Evolutionary conservation across 179 eudicot genomes (phyloP).

Genomic region (Silene coronaria): DNA sequence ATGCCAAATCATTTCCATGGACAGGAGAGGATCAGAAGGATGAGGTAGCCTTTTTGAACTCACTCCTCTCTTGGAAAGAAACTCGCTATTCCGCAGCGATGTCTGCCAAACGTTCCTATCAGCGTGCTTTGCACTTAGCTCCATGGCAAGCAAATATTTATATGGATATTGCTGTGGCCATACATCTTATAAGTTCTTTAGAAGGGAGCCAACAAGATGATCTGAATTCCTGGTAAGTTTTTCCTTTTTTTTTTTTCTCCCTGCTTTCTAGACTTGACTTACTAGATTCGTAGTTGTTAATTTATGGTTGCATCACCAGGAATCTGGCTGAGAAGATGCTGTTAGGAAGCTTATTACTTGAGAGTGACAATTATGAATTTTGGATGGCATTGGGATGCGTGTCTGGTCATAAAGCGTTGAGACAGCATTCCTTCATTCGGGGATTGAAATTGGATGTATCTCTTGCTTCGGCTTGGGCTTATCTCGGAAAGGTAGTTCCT

Average conservation of each 20-base stretch:
- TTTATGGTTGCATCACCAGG: slow-evolving; percentile 43
- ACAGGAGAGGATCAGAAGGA: slow-evolving; percentile 42
- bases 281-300: slow-evolving; percentile 3
- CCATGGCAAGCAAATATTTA: slow-evolving; percentile 95
- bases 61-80: slow-evolving; percentile 62
- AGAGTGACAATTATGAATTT: slow-evolving; percentile 73
- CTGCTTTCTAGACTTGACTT: not conserved
- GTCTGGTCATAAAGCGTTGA: slow-evolving; percentile 55
- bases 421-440: slow-evolving; percentile 85
- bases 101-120: slow-evolving; percentile 65
- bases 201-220: slow-evolving; percentile 37
- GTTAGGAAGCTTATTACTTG: slow-evolving; percentile 81
- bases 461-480: slow-evolving; percentile 96
- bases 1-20: slow-evolving; percentile 91
- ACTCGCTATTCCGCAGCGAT: slow-evolving; percentile 54
- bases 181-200: slow-evolving; percentile 46
- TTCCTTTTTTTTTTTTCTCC: too few species aligned
- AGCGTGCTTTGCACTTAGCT: slow-evolving; percentile 85
- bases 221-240: slow-evolving; percentile 46
- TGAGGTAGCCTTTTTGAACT: slow-evolving; percentile 50
- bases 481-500: slow-evolving; percentile 79
- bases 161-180: slow-evolving; percentile 71
- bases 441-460: slow-evolving; percentile 86
- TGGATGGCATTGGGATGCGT: slow-evolving; percentile 90
- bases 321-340: slow-evolving; percentile 84